phyloP scores from a whole-genome alignment of 2,329 filamentous ascomycete genomes.

The Macrophomina tecta region DNA sequence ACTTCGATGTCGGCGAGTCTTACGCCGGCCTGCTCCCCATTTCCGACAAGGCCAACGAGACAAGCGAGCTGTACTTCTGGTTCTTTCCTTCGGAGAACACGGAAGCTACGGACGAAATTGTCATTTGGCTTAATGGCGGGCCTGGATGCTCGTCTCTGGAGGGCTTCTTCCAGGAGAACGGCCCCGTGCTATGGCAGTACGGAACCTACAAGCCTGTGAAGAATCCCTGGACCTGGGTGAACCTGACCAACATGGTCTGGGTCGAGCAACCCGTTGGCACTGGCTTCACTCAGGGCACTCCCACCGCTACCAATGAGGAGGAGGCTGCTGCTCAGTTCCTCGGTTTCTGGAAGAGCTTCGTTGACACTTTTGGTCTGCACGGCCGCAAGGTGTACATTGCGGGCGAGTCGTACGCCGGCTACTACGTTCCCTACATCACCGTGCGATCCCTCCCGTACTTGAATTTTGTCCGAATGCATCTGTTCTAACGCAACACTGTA shows the following conservation, averaged over 20 bases:
- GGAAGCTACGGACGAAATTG: conserved; percentile 61
- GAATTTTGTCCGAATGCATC: conserved; percentile 72
- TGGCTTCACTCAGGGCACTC: conserved; percentile 70
- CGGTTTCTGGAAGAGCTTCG: conserved; percentile 80
- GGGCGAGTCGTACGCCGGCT: conserved; percentile 66
- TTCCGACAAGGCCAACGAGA: conserved; percentile 55
- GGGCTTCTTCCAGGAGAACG: conserved; percentile 57
- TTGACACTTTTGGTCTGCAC: conserved; percentile 71
- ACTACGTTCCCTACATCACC: conserved; percentile 62
- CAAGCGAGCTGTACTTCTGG: conserved; percentile 65
- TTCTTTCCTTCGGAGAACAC: conserved; percentile 66
- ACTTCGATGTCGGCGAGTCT: conserved; percentile 71
- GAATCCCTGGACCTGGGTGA: conserved; percentile 58
- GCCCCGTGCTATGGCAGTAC: conserved; percentile 54
- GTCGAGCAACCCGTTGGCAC: conserved; percentile 72
- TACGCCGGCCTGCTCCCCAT: conserved; percentile 70
- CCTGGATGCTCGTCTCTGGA: conserved; percentile 56
- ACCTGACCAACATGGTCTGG: conserved; percentile 77
- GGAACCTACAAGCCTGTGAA: conserved; percentile 43
- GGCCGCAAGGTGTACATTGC: conserved; percentile 74
- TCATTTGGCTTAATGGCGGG: conserved; percentile 59
- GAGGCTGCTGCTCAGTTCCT: conserved; percentile 75
- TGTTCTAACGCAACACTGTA: not conserved
- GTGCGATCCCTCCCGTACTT: conserved; percentile 9
- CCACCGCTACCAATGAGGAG: conserved; percentile 68